Base-by-base conservation (phyloP, 1,139 yeast genomes). In the Suhomyces wounanorum region DNA sequence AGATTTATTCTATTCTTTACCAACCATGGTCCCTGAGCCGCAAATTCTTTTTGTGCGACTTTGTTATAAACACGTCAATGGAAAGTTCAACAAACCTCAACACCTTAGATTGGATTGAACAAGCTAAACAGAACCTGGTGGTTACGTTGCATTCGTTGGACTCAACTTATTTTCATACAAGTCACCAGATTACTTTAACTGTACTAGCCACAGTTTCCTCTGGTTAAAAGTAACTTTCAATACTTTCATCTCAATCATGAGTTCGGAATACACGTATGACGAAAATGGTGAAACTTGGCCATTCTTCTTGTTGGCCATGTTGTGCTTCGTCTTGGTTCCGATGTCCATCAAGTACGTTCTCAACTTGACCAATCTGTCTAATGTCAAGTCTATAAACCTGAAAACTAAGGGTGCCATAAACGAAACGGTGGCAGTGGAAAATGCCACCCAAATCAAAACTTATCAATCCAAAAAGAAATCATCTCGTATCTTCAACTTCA, bases 281-380 rank as follows among this genome's bases (percentile, higher is more conserved):
- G 98, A 91, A 67, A 83, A 85, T 61, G 85, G 94, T 43, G 96
- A 90, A 63, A 91, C 96, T 7, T 94, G 98, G 98, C 99, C 99
- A 42, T 91, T 87, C 67, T 94, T 92, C 64, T 82, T 87, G 51
- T 72, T 89, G 63, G 94, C 98, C 1, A 73, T 91, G 51, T 73
- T 88, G 48, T 61, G 72, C 39, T 72, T 75, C 51, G 81, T 85
- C 26, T 77, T 90, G 55, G 69, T 90, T 41, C 97, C 98, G 6
- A 64, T 83, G 52, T 87, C 97, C 1, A 57, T 83, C 16, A 68
- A 73, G 43, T 77, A 83, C 57, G 55, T 80, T 8, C 61, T 63
- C 52, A 61, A 69, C 21, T 54, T 73, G 16, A 38, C 65, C 35
- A 49, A 52, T 39, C 48, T 58, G 2, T 59, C 65, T 40, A 64